Base-by-base conservation (phyloP, 768 basidiomycete genomes). In the Boletus edulis region DNA sequence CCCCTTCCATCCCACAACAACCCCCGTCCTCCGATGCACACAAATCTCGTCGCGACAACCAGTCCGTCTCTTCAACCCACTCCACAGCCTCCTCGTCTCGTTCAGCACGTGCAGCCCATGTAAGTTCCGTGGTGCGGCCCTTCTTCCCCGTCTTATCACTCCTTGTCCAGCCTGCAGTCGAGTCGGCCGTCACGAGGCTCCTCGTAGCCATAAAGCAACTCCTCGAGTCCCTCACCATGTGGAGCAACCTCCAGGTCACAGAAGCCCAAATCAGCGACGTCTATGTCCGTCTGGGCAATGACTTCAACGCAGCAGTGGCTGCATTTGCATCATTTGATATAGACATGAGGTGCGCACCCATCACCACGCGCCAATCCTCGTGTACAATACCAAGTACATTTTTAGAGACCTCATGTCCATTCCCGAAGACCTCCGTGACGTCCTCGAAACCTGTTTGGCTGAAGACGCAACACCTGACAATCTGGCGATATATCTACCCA, bases 201-300 rank as follows among this genome's bases (percentile, higher is more conserved):
- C 81, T 99, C 24, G 93, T 99, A 3, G 87, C 94, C 31, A 98
- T 98, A 60, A 96, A 98, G 69, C 84, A 91, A 58, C 83, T 99
- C n/a, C 79, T 99, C 37, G 94, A 97, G 68, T 80, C 89, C 2
- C 79, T 97, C 52, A 92, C 90, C 7, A 75, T 81, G 74, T 97
- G 94, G 94, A 91, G 89, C 70, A 78, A 78, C 55, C 72, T 81
- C 56, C 79, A 84, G 63, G 79, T 89, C 63, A 78, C 84, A 53
- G 94, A 96, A 67, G 74, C 72, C 41, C 79, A 90, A 61, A 94
- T 99, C 67, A 97, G 94, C 78, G 93, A 98, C 71, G 91, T 97
- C 51, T 99, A 99, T 72, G 97, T 99, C 51, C 84, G 86, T 51
- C 78, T 99, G 22, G 97, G 97, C 22, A 98, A 98, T 72, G 95